These are phyloP conservation scores for Rhinocladiella mackenziei DNA, from an alignment of 2,329 filamentous ascomycete species.

Conservation along the genomic window DNA sequence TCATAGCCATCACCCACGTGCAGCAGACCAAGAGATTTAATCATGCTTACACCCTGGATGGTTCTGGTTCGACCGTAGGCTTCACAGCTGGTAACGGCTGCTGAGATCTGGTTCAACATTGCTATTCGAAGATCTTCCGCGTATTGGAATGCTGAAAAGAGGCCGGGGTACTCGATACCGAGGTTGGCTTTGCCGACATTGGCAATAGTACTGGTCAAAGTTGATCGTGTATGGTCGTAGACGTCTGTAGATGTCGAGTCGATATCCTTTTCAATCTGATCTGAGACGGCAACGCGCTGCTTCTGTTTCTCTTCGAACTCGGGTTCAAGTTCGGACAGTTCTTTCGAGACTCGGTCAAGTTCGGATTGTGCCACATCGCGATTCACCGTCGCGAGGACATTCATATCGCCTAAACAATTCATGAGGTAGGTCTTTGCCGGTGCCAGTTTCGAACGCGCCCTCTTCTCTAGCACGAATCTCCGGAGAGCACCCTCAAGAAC, in stretches of 20 bases:
- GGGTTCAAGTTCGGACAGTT: slow-evolving; percentile 78
- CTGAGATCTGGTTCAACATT: slow-evolving; percentile 83
- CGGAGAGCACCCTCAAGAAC: slow-evolving; percentile 82
- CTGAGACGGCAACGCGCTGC: slow-evolving; percentile 72
- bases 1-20: slow-evolving; percentile 86
- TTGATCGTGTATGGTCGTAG: slow-evolving; percentile 75
- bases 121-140: slow-evolving; percentile 88
- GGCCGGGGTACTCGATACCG: slow-evolving; percentile 78
- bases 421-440: slow-evolving; percentile 92
- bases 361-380: slow-evolving; percentile 80
- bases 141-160: slow-evolving; percentile 82
- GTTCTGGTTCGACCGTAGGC: slow-evolving; percentile 77
- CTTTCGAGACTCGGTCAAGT: slow-evolving; percentile 73
- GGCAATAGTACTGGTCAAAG: slow-evolving; percentile 69
- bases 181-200: slow-evolving; percentile 73
- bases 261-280: slow-evolving; percentile 75
- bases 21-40: slow-evolving; percentile 81
- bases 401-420: slow-evolving; percentile 85
- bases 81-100: slow-evolving; percentile 74
- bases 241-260: slow-evolving; percentile 81
- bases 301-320: slow-evolving; percentile 78
- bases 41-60: slow-evolving; percentile 74
- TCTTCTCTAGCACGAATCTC: slow-evolving; percentile 92
- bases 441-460: slow-evolving; percentile 89
- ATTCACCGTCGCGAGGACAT: slow-evolving; percentile 80